Percentiles rank a stretch among this genome's conserved stretches.
Conservation (phyloP, 495 filamentous ascomycete genomes). For the Hyphodiscus hymeniophilus region DNA sequence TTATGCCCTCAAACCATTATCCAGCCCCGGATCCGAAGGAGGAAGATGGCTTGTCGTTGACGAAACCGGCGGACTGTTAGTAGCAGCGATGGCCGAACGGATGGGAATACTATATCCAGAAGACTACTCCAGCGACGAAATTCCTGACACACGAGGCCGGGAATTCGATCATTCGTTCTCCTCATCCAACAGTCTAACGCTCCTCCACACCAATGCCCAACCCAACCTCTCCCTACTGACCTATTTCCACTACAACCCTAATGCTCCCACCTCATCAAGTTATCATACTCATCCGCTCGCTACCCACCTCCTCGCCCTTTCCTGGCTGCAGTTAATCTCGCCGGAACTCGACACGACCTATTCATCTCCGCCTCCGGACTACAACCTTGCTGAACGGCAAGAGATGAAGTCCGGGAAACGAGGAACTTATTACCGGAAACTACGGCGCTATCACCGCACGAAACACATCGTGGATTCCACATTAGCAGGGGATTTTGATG, state of each 20-base stretch:
- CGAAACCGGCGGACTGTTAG: slow-evolving; percentile 78
- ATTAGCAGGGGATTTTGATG: slow-evolving; percentile 68
- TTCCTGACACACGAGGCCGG: neutral
- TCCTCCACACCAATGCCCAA: slow-evolving; percentile 82
- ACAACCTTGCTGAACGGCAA: slow-evolving; percentile 46
- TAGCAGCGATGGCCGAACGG: slow-evolving; percentile 82
- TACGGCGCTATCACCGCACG: slow-evolving; percentile 64
- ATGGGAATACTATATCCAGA: slow-evolving; percentile 65
- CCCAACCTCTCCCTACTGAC: slow-evolving; percentile 79
- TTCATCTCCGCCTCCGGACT: slow-evolving; percentile 43
- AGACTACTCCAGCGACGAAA: slow-evolving; percentile 12
- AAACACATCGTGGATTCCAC: slow-evolving; percentile 62
- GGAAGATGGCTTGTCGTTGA: slow-evolving; percentile 87
- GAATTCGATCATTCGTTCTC: slow-evolving; percentile 7
- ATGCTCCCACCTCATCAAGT: slow-evolving; percentile 25
- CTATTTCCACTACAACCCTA: slow-evolving; percentile 73
- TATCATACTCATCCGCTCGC: slow-evolving; percentile 59
- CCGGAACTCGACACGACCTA: slow-evolving; percentile 67
- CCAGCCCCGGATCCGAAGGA: slow-evolving; percentile 16
- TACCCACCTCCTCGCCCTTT: slow-evolving; percentile 71
- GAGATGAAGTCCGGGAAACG: slow-evolving; percentile 69
- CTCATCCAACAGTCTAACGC: slow-evolving; percentile 69
- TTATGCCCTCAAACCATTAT: slow-evolving; percentile 32
- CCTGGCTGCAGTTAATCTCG: slow-evolving; percentile 81
- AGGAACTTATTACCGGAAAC: slow-evolving; percentile 76